A percentile compares a stretch with the other conserved stretches of the same genome.
These are phyloP conservation scores for Besnoitia besnoiti DNA, from an alignment of 169 alveolate genomes.

Conservation along the genomic window DNA sequence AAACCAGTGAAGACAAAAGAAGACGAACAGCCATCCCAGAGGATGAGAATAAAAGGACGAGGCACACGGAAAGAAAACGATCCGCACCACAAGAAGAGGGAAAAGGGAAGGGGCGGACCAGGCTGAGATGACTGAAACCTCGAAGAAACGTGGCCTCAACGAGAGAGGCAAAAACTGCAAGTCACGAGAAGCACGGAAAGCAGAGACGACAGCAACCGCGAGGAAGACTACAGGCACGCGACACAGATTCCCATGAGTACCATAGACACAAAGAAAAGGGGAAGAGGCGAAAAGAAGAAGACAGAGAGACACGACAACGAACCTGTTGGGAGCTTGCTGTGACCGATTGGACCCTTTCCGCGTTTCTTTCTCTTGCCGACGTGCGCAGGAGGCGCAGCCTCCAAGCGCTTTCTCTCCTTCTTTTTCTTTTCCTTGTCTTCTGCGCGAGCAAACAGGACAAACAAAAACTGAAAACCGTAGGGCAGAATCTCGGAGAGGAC, in stretches of 20 bases:
- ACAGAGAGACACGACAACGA: neutral
- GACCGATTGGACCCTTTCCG: constrained; percentile 55
- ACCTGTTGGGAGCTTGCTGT: constrained; percentile 52
- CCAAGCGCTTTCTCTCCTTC: constrained; percentile 55
- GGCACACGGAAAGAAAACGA: neutral
- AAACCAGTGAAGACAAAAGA: constrained; percentile 3
- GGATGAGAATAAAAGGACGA: neutral
- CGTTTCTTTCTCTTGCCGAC: constrained; percentile 70
- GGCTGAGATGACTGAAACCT: neutral
- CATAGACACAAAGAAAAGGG: no score
- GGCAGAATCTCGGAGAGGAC: no score
- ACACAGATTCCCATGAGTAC: no score
- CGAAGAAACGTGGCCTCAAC: no score
- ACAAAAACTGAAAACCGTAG: neutral
- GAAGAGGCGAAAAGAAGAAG: neutral
- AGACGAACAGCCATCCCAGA: neutral
- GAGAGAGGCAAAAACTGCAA: no score
- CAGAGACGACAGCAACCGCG: no score
- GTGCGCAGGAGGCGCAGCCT: constrained; percentile 75
- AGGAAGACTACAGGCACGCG: no score
- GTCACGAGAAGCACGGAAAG: no score
- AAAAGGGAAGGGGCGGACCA: neutral
- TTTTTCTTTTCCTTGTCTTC: constrained; percentile 56
- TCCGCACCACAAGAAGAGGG: neutral
- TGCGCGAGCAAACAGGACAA: neutral